Conservation (phyloP, 139 green algal genomes). For the Chlamydomonas urium region DNA sequence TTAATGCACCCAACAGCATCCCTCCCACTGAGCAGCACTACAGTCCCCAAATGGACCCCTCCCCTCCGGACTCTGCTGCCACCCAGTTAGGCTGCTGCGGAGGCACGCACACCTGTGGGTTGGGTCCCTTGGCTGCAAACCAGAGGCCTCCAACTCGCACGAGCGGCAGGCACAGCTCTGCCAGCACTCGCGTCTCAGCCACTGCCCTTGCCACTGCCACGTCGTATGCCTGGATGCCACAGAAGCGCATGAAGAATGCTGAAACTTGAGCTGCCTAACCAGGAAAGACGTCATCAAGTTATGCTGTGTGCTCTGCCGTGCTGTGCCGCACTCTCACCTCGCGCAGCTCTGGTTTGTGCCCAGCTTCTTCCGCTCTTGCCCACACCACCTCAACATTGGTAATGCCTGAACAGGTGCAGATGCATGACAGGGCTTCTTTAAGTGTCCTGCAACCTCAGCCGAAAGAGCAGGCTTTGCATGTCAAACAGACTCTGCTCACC, state of each 20-base stretch:
- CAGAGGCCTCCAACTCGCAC: slow-evolving; percentile 67
- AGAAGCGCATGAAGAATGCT: neutral
- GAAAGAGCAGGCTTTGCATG: too few relatives aligned
- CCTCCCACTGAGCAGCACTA: neutral
- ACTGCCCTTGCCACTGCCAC: slow-evolving; percentile 81
- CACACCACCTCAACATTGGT: slow-evolving; percentile 70
- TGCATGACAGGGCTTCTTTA: too few relatives aligned
- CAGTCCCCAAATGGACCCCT: neutral
- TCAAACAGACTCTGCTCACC: slow-evolving; percentile 27
- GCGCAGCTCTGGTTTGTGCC: slow-evolving; percentile 30
- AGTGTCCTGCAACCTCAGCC: too few relatives aligned
- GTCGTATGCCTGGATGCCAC: slow-evolving; percentile 60
- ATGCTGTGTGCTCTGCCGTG: too few relatives aligned
- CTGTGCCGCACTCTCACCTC: slow-evolving; percentile 24
- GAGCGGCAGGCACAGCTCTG: slow-evolving; percentile 90
- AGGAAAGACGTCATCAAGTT: too few relatives aligned
- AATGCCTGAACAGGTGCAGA: too few relatives aligned
- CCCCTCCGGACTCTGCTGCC: neutral
- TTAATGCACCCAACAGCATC: too few relatives aligned
- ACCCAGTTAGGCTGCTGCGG: neutral
- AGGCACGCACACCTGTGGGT: slow-evolving; percentile 21
- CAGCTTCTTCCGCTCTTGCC: slow-evolving; percentile 71
- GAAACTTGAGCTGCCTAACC: too few relatives aligned
- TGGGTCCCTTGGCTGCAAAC: slow-evolving; percentile 79
- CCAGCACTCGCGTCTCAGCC: slow-evolving; percentile 72